Evolutionary conservation across 2,329 filamentous ascomycete species (phyloP).

Genomic region (Trichophyton benhamiae): DNA sequence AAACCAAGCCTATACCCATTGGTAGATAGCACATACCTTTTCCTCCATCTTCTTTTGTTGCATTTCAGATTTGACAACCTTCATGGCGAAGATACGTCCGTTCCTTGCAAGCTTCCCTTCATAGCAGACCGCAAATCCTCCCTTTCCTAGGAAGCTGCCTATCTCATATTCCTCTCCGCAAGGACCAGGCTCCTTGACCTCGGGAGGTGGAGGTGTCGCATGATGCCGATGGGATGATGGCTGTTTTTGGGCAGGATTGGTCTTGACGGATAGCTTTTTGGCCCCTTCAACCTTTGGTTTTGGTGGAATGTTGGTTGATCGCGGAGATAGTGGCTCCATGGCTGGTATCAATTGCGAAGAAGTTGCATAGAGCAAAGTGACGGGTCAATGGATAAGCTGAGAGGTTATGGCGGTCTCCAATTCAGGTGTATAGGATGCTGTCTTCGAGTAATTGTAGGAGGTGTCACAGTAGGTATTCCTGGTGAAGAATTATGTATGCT

Average conservation of each 20-base stretch:
- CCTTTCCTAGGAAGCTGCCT: constrained; percentile 37
- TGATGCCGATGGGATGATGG: constrained; percentile 30
- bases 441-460: background rate
- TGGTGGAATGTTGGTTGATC: constrained; percentile 36
- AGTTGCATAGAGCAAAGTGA: background rate
- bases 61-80: constrained; percentile 40
- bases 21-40: constrained; percentile 27
- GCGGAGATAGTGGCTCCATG: constrained; percentile 35
- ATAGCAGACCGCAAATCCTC: constrained; percentile 41
- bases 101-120: constrained; percentile 35
- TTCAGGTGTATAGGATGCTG: background rate
- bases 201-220: constrained; percentile 34
- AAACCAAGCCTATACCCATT: background rate
- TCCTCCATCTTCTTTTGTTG: constrained; percentile 41
- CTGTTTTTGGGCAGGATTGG: constrained; percentile 22
- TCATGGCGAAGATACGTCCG: constrained; percentile 37
- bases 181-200: constrained; percentile 35
- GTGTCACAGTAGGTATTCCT: background rate
- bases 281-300: constrained; percentile 29
- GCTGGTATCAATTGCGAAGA: background rate
- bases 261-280: constrained; percentile 22
- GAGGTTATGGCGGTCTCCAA: background rate
- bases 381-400: background rate
- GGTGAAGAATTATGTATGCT: background rate
- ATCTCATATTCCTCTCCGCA: constrained; percentile 35